These are phyloP conservation scores for Pisolithus microcarpus DNA, from an alignment of 768 basidiomycete species.

Conservation along the genomic window DNA sequence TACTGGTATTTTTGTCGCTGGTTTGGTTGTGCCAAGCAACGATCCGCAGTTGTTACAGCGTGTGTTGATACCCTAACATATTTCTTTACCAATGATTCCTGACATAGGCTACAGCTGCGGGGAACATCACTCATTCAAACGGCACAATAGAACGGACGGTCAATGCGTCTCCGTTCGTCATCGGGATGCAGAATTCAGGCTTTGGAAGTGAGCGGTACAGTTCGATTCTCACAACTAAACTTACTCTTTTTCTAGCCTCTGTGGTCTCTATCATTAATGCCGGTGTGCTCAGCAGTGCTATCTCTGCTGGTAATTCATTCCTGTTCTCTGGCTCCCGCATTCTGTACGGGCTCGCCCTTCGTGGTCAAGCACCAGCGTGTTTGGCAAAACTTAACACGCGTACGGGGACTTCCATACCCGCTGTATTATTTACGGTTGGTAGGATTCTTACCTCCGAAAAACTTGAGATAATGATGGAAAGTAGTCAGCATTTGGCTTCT, in stretches of 20 bases:
- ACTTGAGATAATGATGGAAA: constrained; percentile 4
- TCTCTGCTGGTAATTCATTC: constrained; percentile 64
- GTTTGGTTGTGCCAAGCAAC: constrained; percentile 68
- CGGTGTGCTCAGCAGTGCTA: constrained; percentile 61
- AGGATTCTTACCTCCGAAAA: neutral
- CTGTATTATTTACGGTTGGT: constrained; percentile 22
- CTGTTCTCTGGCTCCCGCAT: constrained; percentile 46
- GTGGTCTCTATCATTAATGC: constrained; percentile 56
- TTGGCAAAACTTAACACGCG: constrained; percentile 33
- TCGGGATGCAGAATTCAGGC: constrained; percentile 64
- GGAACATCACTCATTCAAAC: constrained; percentile 56
- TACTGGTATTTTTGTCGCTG: constrained; percentile 60
- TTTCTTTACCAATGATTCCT: neutral
- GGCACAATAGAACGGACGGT: neutral
- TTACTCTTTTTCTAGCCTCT: constrained; percentile 35
- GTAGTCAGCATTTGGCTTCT: constrained; percentile 33
- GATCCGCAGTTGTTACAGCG: constrained; percentile 43
- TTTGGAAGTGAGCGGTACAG: constrained; percentile 39
- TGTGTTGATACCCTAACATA: constrained; percentile 9
- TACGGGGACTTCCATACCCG: constrained; percentile 38
- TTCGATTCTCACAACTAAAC: constrained; percentile 15
- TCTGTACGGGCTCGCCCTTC: constrained; percentile 36
- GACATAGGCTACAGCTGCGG: constrained; percentile 15
- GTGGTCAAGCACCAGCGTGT: constrained; percentile 44
- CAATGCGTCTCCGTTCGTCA: constrained; percentile 56